phyloP scores from a whole-genome alignment of 164 flowering plant species.

The Euptelea pleiosperma region DNA sequence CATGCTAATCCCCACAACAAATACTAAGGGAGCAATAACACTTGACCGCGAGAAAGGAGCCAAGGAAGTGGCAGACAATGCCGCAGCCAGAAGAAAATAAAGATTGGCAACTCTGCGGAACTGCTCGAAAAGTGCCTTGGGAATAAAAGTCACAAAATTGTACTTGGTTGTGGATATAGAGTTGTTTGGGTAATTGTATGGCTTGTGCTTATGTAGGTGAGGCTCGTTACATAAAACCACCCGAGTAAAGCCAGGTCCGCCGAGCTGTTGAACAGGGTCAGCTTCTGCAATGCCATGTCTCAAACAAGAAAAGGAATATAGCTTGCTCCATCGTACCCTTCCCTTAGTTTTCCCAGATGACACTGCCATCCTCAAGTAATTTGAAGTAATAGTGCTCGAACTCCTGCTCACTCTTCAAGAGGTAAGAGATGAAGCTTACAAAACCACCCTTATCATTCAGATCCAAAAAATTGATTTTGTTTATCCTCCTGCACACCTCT shows the following conservation, averaged over 20 bases:
- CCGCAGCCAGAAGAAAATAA: slow-evolving; percentile 56
- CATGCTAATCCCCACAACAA: slow-evolving; percentile 70
- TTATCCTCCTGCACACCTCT: background rate
- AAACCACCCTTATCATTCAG: background rate
- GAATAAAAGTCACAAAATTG: slow-evolving; percentile 48
- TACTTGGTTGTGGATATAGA: slow-evolving; percentile 56
- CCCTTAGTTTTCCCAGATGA: slow-evolving; percentile 22
- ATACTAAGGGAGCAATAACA: slow-evolving; percentile 52
- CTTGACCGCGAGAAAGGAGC: slow-evolving; percentile 44
- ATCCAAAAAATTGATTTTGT: background rate
- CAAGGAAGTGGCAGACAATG: slow-evolving; percentile 32
- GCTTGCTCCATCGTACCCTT: slow-evolving; percentile 49
- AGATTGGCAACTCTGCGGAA: slow-evolving; percentile 70
- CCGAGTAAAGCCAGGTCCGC: slow-evolving; percentile 53
- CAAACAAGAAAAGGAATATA: slow-evolving; percentile 49
- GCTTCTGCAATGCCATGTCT: slow-evolving; percentile 20
- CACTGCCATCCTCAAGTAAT: slow-evolving; percentile 12
- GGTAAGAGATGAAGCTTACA: background rate
- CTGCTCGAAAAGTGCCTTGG: slow-evolving; percentile 64
- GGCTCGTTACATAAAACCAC: slow-evolving; percentile 61
- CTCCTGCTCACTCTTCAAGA: background rate
- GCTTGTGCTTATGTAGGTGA: slow-evolving; percentile 31
- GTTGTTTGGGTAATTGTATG: slow-evolving; percentile 40
- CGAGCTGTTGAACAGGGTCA: slow-evolving; percentile 23
- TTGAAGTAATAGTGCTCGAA: background rate